Conservation (phyloP, 1,139 yeast genomes). For the Taphrina wiesneri region DNA sequence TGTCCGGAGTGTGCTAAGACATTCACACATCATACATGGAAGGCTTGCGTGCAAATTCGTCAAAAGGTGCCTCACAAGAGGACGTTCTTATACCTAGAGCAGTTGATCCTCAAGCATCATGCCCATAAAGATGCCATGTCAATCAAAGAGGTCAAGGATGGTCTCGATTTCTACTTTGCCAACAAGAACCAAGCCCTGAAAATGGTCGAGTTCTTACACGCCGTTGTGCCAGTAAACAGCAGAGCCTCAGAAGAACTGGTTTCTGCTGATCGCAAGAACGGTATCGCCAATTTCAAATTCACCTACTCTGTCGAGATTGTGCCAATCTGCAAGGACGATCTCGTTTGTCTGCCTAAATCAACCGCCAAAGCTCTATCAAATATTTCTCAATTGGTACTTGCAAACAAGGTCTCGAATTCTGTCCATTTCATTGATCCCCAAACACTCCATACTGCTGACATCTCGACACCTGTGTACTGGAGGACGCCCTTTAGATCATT, state of each 20-base stretch:
- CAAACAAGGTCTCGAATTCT: slow-evolving; percentile 77
- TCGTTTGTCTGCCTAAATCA: slow-evolving; percentile 82
- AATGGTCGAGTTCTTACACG: slow-evolving; percentile 83
- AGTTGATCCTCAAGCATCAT: slow-evolving; percentile 84
- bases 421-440: slow-evolving; percentile 83
- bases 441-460: slow-evolving; percentile 77
- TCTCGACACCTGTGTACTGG: slow-evolving; percentile 79
- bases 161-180: slow-evolving; percentile 87
- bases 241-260: slow-evolving; percentile 90
- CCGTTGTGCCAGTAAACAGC: slow-evolving; percentile 83
- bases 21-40: slow-evolving; percentile 95
- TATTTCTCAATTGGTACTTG: slow-evolving; percentile 71
- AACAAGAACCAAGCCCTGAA: slow-evolving; percentile 89
- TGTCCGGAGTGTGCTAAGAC: slow-evolving; percentile 98
- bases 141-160: slow-evolving; percentile 89
- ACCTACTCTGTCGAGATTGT: slow-evolving; percentile 91
- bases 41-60: slow-evolving; percentile 94
- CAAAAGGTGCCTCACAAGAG: slow-evolving; percentile 96
- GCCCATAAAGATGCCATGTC: slow-evolving; percentile 95
- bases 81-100: slow-evolving; percentile 92
- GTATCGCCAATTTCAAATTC: slow-evolving; percentile 83
- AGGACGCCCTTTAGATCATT: slow-evolving; percentile 78
- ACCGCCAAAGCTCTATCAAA: slow-evolving; percentile 84
- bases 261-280: slow-evolving; percentile 89
- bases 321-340: slow-evolving; percentile 96